phyloP scores from a whole-genome alignment of 2,329 filamentous ascomycete genomes.

The Penicillium fuscoglaucum region DNA sequence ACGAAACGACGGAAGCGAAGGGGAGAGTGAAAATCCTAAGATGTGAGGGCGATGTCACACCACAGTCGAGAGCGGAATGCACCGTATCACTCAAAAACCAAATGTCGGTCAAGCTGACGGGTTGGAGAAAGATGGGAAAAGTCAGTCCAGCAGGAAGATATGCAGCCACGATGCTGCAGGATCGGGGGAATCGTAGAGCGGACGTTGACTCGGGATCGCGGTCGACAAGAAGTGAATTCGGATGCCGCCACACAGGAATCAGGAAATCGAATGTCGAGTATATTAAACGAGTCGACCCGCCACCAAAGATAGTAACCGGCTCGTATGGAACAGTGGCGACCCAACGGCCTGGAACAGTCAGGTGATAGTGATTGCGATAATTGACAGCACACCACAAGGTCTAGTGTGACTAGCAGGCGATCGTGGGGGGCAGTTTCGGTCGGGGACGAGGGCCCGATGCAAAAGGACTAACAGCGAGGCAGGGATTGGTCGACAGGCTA shows the following conservation, averaged over 20 bases:
- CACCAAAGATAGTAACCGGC: slow-evolving; percentile 1
- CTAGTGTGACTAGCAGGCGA: slow-evolving; percentile 16
- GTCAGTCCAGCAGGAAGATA: slow-evolving; percentile 22
- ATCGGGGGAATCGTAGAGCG: slow-evolving; percentile 9
- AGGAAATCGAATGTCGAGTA: not conserved
- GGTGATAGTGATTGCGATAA: slow-evolving; percentile 27
- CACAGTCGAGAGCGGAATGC: slow-evolving; percentile 34
- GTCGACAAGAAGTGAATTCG: not conserved
- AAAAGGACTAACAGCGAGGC: slow-evolving; percentile 9
- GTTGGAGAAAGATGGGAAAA: slow-evolving; percentile 22
- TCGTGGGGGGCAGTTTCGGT: slow-evolving; percentile 9
- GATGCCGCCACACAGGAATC: not conserved
- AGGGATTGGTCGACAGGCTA: slow-evolving; percentile 20
- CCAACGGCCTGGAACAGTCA: slow-evolving; percentile 19
- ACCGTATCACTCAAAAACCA: slow-evolving; percentile 36
- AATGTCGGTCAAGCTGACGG: slow-evolving; percentile 40
- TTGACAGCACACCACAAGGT: slow-evolving; percentile 22
- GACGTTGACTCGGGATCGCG: not conserved
- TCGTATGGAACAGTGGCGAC: slow-evolving; percentile 21
- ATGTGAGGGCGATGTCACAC: slow-evolving; percentile 30
- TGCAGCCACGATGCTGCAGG: slow-evolving; percentile 26
- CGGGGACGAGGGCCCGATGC: slow-evolving; percentile 5
- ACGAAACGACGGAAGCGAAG: slow-evolving; percentile 14
- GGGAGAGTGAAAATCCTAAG: slow-evolving; percentile 16
- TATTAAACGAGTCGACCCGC: not conserved